Evolutionary conservation across 1,284 basidiomycete genomes (phyloP).

Genomic region (Fomitopsis schrenkii): DNA sequence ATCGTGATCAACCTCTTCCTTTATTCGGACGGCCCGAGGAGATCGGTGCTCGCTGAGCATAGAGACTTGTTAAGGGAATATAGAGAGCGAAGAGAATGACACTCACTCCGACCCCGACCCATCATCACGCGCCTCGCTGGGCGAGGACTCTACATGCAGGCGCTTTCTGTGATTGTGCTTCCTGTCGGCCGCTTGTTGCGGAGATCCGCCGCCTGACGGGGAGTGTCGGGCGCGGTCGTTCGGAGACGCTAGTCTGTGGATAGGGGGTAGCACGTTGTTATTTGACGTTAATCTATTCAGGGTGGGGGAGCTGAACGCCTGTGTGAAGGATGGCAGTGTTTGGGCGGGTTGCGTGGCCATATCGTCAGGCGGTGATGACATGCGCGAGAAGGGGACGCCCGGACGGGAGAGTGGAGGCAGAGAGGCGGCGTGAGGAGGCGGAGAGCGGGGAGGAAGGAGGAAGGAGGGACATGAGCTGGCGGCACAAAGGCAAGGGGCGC

Average conservation of each 20-base stretch:
- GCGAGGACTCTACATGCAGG: slow-evolving; percentile 22
- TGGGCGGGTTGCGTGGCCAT: slow-evolving; percentile 37
- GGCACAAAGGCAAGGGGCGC: slow-evolving; percentile 3
- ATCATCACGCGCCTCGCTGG: slow-evolving; percentile 16
- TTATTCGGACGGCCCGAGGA: slow-evolving; percentile 47
- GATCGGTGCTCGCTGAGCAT: slow-evolving; percentile 36
- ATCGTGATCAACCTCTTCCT: slow-evolving; percentile 58
- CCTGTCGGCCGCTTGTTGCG: slow-evolving; percentile 22
- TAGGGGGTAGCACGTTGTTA: slow-evolving; percentile 60
- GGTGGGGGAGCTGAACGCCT: slow-evolving; percentile 58
- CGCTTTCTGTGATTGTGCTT: slow-evolving; percentile 22
- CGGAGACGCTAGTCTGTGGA: slow-evolving; percentile 39
- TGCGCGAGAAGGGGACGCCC: slow-evolving; percentile 1
- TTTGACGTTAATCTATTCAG: slow-evolving; percentile 42
- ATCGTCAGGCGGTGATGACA: slow-evolving; percentile 10
- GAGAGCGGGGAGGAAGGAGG: slow-evolving; percentile 2
- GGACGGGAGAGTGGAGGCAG: not conserved
- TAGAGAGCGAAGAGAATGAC: slow-evolving; percentile 26
- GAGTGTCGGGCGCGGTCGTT: slow-evolving; percentile 30
- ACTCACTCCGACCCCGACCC: slow-evolving; percentile 28
- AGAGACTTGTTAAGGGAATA: slow-evolving; percentile 20
- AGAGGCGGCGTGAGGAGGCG: slow-evolving; percentile 1
- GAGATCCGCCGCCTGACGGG: slow-evolving; percentile 28
- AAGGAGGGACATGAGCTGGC: slow-evolving; percentile 2
- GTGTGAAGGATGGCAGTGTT: slow-evolving; percentile 72